Evolutionary conservation across 1,284 basidiomycete genomes (phyloP).

Genomic region (Leccinum angustisporum): DNA sequence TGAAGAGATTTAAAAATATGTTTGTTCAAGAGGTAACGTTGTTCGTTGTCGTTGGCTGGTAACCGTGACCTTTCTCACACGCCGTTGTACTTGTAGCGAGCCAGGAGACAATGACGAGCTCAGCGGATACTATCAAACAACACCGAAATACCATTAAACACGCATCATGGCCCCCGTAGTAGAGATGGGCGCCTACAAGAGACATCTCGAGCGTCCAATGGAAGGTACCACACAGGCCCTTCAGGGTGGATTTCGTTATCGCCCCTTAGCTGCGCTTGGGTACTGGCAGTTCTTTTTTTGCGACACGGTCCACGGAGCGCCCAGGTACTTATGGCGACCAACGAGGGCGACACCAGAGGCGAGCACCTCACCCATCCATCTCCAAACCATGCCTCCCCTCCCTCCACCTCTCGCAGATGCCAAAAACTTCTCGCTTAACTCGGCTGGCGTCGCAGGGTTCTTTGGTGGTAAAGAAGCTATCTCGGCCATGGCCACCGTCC

Average conservation of each 20-base stretch:
- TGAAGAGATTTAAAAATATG: background rate
- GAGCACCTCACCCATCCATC: background rate
- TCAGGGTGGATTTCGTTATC: background rate
- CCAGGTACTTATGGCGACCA: background rate
- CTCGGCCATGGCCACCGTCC: conserved; percentile 31
- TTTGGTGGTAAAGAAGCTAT: conserved; percentile 36
- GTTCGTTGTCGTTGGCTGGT: background rate
- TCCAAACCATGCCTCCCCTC: conserved; percentile 19
- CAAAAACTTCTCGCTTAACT: conserved; percentile 23
- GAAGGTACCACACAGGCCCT: background rate
- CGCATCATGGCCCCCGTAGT: background rate
- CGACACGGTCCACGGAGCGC: background rate
- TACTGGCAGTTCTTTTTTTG: background rate
- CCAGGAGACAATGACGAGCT: background rate
- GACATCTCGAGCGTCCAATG: background rate
- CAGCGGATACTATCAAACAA: background rate
- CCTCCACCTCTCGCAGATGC: conserved; percentile 8
- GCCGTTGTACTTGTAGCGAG: background rate
- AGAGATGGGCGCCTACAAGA: background rate
- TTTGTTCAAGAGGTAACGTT: background rate
- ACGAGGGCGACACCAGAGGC: background rate
- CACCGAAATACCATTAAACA: background rate
- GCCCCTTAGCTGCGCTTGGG: background rate
- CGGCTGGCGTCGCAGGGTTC: conserved; percentile 26
- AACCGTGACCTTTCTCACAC: background rate